Percentiles rank a stretch among this genome's conserved stretches.
These are phyloP conservation scores for Kwoniella shivajii DNA, from an alignment of 1,284 basidiomycete species.

Conservation along the genomic window DNA sequence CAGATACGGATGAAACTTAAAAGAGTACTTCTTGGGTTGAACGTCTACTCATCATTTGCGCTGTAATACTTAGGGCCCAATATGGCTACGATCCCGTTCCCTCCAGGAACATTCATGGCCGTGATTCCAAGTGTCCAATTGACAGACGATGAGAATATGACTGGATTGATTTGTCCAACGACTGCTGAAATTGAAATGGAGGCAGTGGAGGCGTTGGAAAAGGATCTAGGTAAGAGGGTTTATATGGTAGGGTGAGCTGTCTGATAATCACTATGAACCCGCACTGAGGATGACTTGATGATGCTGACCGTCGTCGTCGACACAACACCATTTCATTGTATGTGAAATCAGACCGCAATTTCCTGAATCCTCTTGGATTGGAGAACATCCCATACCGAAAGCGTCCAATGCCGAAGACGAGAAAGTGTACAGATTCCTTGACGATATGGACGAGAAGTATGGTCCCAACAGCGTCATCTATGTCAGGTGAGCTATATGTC, in stretches of 20 bases:
- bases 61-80: constrained; percentile 7
- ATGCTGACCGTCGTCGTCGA: no score
- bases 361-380: constrained; percentile 21
- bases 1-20: not conserved
- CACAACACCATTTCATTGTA: not conserved
- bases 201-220: constrained; percentile 12
- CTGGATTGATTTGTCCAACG: constrained; percentile 14
- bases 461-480: constrained; percentile 21
- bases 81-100: constrained; percentile 6
- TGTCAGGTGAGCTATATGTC: constrained; percentile 22
- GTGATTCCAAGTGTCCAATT: not conserved
- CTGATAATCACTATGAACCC: no score
- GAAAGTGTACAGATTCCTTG: constrained; percentile 25
- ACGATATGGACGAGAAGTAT: constrained; percentile 22
- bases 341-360: constrained; percentile 26
- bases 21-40: not conserved
- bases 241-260: constrained; percentile 26
- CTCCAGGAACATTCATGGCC: constrained; percentile 8
- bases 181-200: constrained; percentile 18
- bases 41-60: not conserved
- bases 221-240: constrained; percentile 17
- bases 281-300: no score
- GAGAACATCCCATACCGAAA: constrained; percentile 1
- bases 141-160: not conserved
- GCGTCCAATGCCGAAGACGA: constrained; percentile 21